Evolutionary conservation across 23 red algal species (phyloP).

Genomic region (Cyanidiococcus yangmingshanensis): DNA sequence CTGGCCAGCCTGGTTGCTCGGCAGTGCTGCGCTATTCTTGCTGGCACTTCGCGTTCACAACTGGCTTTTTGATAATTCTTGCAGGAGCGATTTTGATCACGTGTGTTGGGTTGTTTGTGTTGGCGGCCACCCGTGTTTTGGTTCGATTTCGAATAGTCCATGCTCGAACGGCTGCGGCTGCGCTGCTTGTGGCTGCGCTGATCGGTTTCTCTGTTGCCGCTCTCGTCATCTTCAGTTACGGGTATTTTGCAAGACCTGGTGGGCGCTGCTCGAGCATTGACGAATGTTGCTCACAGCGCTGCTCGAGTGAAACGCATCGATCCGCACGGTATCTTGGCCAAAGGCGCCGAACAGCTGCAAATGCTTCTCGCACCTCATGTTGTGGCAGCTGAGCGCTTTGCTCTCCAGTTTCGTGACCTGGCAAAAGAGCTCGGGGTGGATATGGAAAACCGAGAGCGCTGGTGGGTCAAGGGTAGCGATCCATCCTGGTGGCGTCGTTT

Average conservation of each 20-base stretch:
- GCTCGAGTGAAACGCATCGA: neutral
- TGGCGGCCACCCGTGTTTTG: neutral
- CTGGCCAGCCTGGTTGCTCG: neutral
- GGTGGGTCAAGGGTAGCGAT: slow-evolving; percentile 8
- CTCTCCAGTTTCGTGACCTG: neutral
- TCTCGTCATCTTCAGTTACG: neutral
- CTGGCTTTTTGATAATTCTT: neutral
- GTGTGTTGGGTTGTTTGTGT: neutral
- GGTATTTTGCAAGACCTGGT: slow-evolving; percentile 3
- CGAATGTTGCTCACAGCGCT: neutral
- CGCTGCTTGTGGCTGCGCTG: neutral
- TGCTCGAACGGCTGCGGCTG: neutral
- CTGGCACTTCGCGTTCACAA: neutral
- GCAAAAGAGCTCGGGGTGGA: neutral
- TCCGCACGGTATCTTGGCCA: neutral
- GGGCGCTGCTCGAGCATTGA: neutral
- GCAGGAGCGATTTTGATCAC: too few species aligned
- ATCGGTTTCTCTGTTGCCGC: neutral
- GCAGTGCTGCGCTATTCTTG: neutral
- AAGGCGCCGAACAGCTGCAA: slow-evolving; percentile 13
- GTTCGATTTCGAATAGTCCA: neutral
- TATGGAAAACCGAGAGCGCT: slow-evolving; percentile 10
- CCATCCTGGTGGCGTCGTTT: neutral
- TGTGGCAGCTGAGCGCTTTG: neutral
- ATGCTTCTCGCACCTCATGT: neutral